A percentile compares a stretch with the other conserved stretches of the same genome.
phyloP scores from a whole-genome alignment of 164 flowering plant species.

The Umbellularia californica region DNA sequence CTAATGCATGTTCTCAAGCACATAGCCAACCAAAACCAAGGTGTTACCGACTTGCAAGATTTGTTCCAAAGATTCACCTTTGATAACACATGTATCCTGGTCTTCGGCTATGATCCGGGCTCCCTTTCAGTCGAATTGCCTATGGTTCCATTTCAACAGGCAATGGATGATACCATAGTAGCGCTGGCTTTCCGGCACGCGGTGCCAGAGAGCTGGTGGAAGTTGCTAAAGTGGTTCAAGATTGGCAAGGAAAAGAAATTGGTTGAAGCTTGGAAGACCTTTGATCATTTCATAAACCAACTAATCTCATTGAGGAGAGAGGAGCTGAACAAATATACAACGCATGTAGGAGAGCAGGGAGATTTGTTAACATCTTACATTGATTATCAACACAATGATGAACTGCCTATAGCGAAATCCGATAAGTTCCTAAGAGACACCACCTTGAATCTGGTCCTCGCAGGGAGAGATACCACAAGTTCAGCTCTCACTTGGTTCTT shows the following conservation, averaged over 20 bases:
- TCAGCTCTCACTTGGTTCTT: slow-evolving; percentile 16
- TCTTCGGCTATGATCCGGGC: slow-evolving; percentile 15
- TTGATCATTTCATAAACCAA: slow-evolving; percentile 12
- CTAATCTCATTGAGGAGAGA: slow-evolving; percentile 5
- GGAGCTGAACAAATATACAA: not conserved
- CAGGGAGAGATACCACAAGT: slow-evolving; percentile 10
- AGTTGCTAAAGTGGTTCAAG: slow-evolving; percentile 14
- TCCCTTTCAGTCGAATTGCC: slow-evolving; percentile 17
- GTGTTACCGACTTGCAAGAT: slow-evolving; percentile 29
- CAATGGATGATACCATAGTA: slow-evolving; percentile 20
- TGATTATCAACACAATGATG: not conserved
- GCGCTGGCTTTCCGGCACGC: slow-evolving; percentile 18
- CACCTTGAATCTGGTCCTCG: slow-evolving; percentile 11
- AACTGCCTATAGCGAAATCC: not conserved
- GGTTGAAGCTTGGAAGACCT: slow-evolving; percentile 3
- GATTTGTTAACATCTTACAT: slow-evolving; percentile 16
- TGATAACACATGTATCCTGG: slow-evolving; percentile 18
- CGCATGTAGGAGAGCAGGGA: not conserved
- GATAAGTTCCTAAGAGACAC: slow-evolving; percentile 10
- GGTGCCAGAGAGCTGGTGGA: slow-evolving; percentile 24
- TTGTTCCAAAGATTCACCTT: slow-evolving; percentile 27
- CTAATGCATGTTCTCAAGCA: slow-evolving; percentile 16
- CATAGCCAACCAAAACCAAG: not conserved
- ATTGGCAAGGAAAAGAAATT: slow-evolving; percentile 27
- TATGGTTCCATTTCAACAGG: slow-evolving; percentile 16